Evolutionary conservation across 805 yeast species (phyloP), one percentile per base, ranked within the genome.

Genomic region (Barnettozyma sp.): DNA sequence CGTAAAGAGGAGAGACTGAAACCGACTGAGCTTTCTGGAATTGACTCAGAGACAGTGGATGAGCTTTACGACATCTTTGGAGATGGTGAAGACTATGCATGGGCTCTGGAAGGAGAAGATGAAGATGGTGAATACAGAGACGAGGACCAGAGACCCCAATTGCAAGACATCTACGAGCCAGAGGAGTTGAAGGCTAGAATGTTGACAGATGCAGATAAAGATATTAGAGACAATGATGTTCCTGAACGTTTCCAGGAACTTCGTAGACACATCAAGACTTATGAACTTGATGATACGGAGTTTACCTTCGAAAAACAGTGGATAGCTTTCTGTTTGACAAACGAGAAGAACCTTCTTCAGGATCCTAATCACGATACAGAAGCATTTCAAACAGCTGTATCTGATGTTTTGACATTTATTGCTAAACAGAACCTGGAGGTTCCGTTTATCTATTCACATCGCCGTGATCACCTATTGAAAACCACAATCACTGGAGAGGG

Each of bases 51-150:
- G 50, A 84, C 85, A 56, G 73, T 90, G 45, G 92, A 86, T 52
- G 97, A 90, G 59, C 73, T 92, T 54, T 87, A 78, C 52, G 98
- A 92, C 56, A 85, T 92, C 11, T 92, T 92, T 56, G 98, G 98
- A 46, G 94, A 87, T 58, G 98, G 98, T 34, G 87, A 79, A 45
- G 97, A 90, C 54, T 92, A 92, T 59, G 96, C 85, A 39, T 92
- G 98, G 97, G 98, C 98, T 10, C 66, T 92, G 37, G 96, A 86
- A 52, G 92, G 85, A 20, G 96, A 88, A 61, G 76, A 74, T 32
- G 64, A 65, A n/a, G 77, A 55, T 8, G 65, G 55, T 16, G 66
- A 58, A 21, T 63, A 53, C 20, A 64, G 59, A 28, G 66, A 62
- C 24, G 68, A 61, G 17, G 70, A 64, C 15, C 63, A 65, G 6